phyloP scores from a whole-genome alignment of 2,329 filamentous ascomycete species.

The Colletotrichum sp. region DNA sequence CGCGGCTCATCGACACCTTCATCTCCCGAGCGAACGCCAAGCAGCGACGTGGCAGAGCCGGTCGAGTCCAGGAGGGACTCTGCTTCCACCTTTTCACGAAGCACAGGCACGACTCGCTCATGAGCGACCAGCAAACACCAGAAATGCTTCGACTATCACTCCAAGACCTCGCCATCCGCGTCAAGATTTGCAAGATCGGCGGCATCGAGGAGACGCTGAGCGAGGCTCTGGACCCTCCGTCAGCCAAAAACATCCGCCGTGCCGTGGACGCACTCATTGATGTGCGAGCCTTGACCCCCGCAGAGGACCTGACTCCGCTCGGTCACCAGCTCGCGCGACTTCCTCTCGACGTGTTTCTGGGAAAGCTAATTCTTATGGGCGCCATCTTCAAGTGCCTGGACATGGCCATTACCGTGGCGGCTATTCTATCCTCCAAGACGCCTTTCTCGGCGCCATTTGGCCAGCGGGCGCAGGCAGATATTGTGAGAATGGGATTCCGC shows the following conservation, averaged over 20 bases:
- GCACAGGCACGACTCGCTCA: constrained; percentile 81
- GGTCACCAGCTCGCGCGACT: constrained; percentile 87
- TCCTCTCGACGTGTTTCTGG: constrained; percentile 91
- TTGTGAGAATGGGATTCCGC: constrained; percentile 78
- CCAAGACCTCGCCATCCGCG: constrained; percentile 92
- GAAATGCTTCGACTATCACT: constrained; percentile 94
- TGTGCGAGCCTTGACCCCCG: constrained; percentile 82
- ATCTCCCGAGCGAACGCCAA: constrained; percentile 96
- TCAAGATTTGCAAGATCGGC: constrained; percentile 97
- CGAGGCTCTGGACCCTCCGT: constrained; percentile 88
- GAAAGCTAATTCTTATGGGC: constrained; percentile 88
- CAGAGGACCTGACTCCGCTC: constrained; percentile 85
- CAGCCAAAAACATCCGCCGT: constrained; percentile 88
- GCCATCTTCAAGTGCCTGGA: constrained; percentile 91
- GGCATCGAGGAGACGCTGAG: constrained; percentile 89
- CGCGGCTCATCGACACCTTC: constrained; percentile 89
- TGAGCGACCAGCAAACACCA: constrained; percentile 92
- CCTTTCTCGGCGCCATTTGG: constrained; percentile 90
- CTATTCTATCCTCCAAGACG: constrained; percentile 92
- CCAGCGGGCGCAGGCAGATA: constrained; percentile 81
- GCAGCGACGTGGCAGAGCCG: constrained; percentile 90
- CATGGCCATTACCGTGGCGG: constrained; percentile 88
- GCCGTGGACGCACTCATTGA: constrained; percentile 94
- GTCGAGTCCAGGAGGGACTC: constrained; percentile 91
- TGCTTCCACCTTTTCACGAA: constrained; percentile 97